phyloP scores from a whole-genome alignment of 345 rosid genomes.

The Corchorus olitorius region DNA sequence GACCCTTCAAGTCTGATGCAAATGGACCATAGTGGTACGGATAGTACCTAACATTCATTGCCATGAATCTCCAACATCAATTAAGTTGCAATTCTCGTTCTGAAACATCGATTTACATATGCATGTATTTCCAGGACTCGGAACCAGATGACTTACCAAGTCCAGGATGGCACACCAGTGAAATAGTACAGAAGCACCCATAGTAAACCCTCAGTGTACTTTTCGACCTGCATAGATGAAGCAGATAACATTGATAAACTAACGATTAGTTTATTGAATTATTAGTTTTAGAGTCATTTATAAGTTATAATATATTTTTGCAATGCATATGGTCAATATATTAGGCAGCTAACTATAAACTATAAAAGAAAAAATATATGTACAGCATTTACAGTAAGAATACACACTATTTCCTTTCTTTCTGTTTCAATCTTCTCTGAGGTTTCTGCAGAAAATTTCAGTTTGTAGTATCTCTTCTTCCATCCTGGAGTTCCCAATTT shows the following conservation, averaged over 20 bases:
- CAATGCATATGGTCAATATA: too few species aligned
- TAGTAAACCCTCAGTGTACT: conserved; percentile 30
- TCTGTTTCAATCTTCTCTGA: not conserved
- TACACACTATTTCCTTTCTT: conserved; percentile 28
- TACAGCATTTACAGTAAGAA: not conserved
- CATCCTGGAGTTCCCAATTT: conserved; percentile 25
- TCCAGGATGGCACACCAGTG: conserved; percentile 34
- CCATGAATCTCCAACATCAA: not conserved
- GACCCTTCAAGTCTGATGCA: conserved; percentile 31
- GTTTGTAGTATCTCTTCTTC: conserved; percentile 30
- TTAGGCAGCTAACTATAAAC: too few species aligned
- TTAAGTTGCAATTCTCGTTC: not conserved
- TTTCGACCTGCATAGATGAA: conserved; percentile 22
- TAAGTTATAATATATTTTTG: too few species aligned
- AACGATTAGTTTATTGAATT: not conserved
- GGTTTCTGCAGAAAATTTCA: conserved; percentile 24
- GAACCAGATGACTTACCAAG: conserved; percentile 24
- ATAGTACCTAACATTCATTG: conserved; percentile 25
- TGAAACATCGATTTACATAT: not conserved
- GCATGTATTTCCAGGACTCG: not conserved
- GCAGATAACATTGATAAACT: not conserved
- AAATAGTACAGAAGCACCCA: conserved; percentile 34
- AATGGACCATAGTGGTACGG: conserved; percentile 33
- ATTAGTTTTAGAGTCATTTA: too few species aligned
- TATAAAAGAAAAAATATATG: not conserved